phyloP scores from a whole-genome alignment of 164 flowering plant species.

The Umbellularia californica region DNA sequence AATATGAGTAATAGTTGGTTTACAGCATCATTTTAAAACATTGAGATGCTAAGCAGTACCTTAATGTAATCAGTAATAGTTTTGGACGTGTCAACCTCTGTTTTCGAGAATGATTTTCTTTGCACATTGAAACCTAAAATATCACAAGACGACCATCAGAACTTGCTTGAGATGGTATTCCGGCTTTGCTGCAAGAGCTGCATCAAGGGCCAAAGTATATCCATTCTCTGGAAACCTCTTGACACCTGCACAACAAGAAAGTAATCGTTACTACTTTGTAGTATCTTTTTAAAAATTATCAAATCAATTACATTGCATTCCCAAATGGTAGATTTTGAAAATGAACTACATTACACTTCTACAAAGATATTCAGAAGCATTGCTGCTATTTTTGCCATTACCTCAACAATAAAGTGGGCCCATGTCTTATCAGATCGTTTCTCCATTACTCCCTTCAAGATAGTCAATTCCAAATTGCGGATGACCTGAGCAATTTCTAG shows the following conservation, averaged over 20 bases:
- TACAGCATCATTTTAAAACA: neutral
- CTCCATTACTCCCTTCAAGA: constrained; percentile 68
- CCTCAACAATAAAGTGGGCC: constrained; percentile 85
- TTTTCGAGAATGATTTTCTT: neutral
- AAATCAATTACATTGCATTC: neutral
- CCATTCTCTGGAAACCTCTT: constrained; percentile 62
- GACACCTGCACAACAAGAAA: constrained; percentile 37
- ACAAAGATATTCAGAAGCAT: neutral
- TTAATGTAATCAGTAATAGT: neutral
- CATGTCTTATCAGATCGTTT: constrained; percentile 34
- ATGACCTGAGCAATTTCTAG: constrained; percentile 80
- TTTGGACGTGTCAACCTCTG: neutral
- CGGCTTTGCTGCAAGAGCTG: constrained; percentile 48
- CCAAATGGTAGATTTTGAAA: neutral
- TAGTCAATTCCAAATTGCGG: constrained; percentile 47
- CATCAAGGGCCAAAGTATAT: constrained; percentile 81
- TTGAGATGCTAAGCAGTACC: neutral
- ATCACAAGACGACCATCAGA: constrained; percentile 9
- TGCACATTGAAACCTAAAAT: neutral
- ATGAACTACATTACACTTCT: neutral
- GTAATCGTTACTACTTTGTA: neutral
- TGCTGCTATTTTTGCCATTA: constrained; percentile 14
- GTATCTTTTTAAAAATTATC: neutral
- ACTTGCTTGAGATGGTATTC: constrained; percentile 27
- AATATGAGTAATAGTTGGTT: neutral